Base-by-base conservation (phyloP, 306 rosid species). In the Calophaca sinica region DNA sequence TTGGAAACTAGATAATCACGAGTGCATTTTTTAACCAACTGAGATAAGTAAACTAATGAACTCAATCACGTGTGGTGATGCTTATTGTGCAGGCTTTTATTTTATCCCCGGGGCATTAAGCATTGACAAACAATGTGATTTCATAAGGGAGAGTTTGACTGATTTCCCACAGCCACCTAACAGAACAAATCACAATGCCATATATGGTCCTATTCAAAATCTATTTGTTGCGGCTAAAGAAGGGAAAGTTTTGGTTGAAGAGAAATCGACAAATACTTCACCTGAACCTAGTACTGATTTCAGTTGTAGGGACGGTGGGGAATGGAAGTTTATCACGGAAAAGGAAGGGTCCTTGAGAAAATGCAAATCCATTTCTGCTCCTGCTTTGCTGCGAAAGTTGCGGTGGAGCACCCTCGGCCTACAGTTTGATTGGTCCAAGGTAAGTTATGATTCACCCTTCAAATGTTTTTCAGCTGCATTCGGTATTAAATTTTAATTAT, bases 371-470 rank as follows among this genome's bases (percentile, higher is more conserved):
- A 53, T 87, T 71, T 77, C 88, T 44, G 89, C 96, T 66, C 59
- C 92, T 68, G 75, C 75, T 70, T 88, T 92, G 7, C 82, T 88
- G 68, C 84, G 88, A 41, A 94, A 94, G 83, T 78, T 92, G 84
- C 93, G 99, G 32, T 92, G 99, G 99, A 94, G 97, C 87, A 94
- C 99, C 57, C 96, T 90, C 39, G 97, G 97, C 78, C 76, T 90
- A 78, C 97, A 94, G 75, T 94, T 88, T 81, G 93, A 94, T 61
- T 90, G 99, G 99, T 94, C 99, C 70, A 91, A 86, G 81, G 98
- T 93, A 83, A 44, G 77, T 76, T 74, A 32, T 60, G 52, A 35
- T 55, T 72, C 14, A 20, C 50, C 39, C 7, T 4, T 51, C 10
- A 13, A 4, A 4, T 81, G 5, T 28, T 79, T 45, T 35, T 35